Evolutionary conservation across 192 early-diverging fungal genomes (phyloP).

Genomic region (Helicostylum pulchrum): DNA sequence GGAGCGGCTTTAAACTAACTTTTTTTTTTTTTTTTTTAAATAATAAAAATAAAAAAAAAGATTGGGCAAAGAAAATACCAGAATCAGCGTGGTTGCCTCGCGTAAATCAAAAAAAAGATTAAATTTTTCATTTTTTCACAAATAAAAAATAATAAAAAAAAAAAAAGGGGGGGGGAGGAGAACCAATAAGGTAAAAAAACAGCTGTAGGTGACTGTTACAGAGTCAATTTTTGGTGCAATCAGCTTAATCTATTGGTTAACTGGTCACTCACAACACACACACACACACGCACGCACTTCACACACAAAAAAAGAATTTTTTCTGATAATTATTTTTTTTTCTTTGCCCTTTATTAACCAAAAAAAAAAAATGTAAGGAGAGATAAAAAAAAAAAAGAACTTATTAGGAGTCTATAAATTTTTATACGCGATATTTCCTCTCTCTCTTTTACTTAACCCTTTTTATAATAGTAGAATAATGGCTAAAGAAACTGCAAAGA

Average conservation of each 20-base stretch:
- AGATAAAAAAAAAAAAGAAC: background rate
- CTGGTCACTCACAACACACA: background rate
- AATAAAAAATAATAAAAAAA: background rate
- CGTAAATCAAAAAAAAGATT: slow-evolving; percentile 1
- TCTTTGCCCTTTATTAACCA: background rate
- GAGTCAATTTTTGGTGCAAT: background rate
- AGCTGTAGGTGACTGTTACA: slow-evolving; percentile 1
- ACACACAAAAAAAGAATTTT: background rate
- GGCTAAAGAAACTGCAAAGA: slow-evolving; percentile 10
- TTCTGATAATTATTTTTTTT: background rate
- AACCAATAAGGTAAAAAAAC: slow-evolving; percentile 1
- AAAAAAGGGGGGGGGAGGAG: slow-evolving; percentile 1
- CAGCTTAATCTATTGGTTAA: background rate
- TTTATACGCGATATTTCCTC: background rate
- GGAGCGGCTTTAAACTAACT: background rate
- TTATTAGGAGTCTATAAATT: background rate
- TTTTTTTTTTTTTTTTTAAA: background rate
- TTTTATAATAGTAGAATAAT: background rate
- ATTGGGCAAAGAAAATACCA: slow-evolving; percentile 8
- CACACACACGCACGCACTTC: slow-evolving; percentile 7
- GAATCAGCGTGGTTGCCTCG: slow-evolving; percentile 14
- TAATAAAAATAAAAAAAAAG: background rate
- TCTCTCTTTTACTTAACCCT: background rate
- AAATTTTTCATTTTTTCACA: background rate
- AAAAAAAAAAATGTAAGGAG: background rate